Conservation (phyloP, 345 rosid species). For the Eucalyptus albens region DNA sequence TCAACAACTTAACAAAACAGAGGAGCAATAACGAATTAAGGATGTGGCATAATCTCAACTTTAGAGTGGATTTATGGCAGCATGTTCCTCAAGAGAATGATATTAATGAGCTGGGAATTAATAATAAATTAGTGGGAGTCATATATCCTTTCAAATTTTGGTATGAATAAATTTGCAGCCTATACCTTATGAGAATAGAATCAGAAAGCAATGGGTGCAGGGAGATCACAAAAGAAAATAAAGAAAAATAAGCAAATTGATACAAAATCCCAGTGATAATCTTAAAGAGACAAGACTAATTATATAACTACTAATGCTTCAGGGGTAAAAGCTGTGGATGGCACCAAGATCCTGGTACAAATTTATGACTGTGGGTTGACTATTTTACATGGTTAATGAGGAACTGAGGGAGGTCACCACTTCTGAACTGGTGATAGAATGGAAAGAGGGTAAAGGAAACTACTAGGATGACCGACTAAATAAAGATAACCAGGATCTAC, state of each 20-base stretch:
- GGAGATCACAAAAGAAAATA: neutral
- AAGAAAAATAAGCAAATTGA: neutral
- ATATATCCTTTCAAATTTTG: neutral
- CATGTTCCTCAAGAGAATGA: neutral
- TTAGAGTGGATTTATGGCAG: neutral
- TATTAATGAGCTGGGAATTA: neutral
- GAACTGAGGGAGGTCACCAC: neutral
- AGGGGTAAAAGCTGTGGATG: neutral
- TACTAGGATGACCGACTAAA: neutral
- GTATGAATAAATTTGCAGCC: neutral
- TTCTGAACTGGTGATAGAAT: neutral
- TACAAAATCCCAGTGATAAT: neutral
- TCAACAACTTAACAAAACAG: neutral
- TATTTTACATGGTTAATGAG: neutral
- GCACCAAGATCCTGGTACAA: neutral
- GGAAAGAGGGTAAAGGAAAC: neutral
- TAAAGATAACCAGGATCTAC: neutral
- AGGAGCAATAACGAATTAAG: neutral
- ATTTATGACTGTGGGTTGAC: neutral
- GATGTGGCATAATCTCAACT: neutral
- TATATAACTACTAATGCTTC: neutral
- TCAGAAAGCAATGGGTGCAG: neutral
- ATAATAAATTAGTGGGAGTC: neutral
- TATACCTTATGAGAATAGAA: neutral
- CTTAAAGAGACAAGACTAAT: neutral